Base-by-base conservation (phyloP, 805 yeast genomes). In the Starmerella bacillaris region DNA sequence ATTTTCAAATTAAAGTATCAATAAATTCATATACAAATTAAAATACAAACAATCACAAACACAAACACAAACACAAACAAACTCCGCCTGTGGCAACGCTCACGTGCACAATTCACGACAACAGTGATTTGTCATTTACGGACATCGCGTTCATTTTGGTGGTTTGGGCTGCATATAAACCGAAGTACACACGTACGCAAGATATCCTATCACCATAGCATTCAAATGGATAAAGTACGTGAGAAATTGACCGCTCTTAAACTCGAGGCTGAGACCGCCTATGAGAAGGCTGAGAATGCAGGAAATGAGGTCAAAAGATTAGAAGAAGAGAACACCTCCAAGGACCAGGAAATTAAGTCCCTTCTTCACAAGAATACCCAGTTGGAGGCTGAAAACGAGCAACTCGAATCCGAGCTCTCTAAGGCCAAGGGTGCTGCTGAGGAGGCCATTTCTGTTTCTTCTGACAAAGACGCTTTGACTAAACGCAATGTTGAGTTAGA, bases 231-330 rank as follows among this genome's bases (percentile, higher is more conserved):
- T 28, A 48, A 47, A 34, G 43, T 48, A 22, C 50, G 50, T 21
- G 52, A 47, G 30, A 48, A 48, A 49, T 35, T 48, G 37, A 36
- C 35, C 29, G 29, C 74, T 61, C 73, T 89, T 60, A 84, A 86
- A 64, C 67, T 79, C 52, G 96, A 89, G 57, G 86, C 94, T 48
- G 98, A 89, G 65, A 67, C 76, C 51, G 92, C 98, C 82, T 94
- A 86, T 66, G 94, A 82, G 59, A 80, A 83, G 67, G 75, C 89
- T 42, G 98, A 89, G 54, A 94, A 79, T 51, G 70, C 78, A 51
- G 61, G 73, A 42, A 72, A 67, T 44, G 74, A 74, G 58, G 72
- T 78, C 63, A 89, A 84, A 68, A 76, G 68, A 55, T 68, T 86
- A 59, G 96, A 86, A 61, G 95, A 86, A 64, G 93, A 82, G 54